Evolutionary conservation across 495 filamentous ascomycete genomes (phyloP), one percentile per base, ranked within the genome.

Genomic region (Penicillium angulare): DNA sequence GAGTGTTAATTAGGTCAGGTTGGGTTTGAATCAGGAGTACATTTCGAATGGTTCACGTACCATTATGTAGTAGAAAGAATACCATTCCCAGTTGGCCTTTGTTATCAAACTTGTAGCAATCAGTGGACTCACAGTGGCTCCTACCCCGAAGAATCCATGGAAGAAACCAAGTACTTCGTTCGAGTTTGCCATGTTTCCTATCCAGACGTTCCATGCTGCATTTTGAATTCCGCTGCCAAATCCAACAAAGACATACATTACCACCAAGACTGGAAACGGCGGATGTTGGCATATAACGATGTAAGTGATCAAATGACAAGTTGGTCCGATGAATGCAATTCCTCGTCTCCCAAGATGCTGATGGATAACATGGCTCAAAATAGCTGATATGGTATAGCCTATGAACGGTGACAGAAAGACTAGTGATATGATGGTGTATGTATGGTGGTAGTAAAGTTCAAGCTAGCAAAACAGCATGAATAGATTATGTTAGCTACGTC

Each of bases 261-360:
- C 49, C 17, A 82, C 70, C 9, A 84, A 60, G 0, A 79, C 78
- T 7, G 81, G 79, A 42, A 76, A 85, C 0, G 79, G 80, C 0
- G 82, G 82, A 46, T 85, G 81, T 0, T 71, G 32, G n/a, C 68
- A 61, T 53, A 78, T 76, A 53, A 85, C 65, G 22, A 76, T 61
- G 56, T 79, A 84, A 3, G 86, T 76, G 3, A 86, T 44, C 5
- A 90, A 42, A 41, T 86, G 84, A 60, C 76, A 85, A 2, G 61
- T 39, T 0, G 87, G 85, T 0, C 69, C 81, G 12, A 90, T 65
- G 43, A 86, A 43, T 20, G 87, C 86, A 8, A 92, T 77, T 13
- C 89, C 89, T 0, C 82, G 80, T 51, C 89, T 86, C 6, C 89
- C 89, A 35, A 84, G 68, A 36, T 66, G 65, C 43, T 79, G 60